Evolutionary conservation across 768 basidiomycete genomes (phyloP).

Genomic region (Rhizopogon salebrosus): DNA sequence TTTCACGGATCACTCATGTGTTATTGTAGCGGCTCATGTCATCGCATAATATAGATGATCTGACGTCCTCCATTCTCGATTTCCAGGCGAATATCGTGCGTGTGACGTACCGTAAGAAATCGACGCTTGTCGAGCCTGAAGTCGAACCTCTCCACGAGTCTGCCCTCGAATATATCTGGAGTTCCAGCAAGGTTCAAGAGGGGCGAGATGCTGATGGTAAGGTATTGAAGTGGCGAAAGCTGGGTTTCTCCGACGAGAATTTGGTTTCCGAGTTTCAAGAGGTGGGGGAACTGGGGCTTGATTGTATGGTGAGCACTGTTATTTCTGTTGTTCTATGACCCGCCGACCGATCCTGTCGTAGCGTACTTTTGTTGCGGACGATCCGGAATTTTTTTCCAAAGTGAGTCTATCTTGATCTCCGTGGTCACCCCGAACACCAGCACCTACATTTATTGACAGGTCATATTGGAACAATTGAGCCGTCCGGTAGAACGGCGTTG

Average conservation of each 20-base stretch:
- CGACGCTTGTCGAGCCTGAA: conserved; percentile 68
- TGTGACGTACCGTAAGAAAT: conserved; percentile 77
- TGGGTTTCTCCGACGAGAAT: conserved; percentile 77
- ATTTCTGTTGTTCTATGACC: background rate
- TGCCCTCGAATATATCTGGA: conserved; percentile 67
- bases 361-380: conserved; percentile 64
- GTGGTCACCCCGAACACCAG: background rate
- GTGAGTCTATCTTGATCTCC: conserved; percentile 27
- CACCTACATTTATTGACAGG: conserved; percentile 33
- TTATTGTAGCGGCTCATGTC: conserved; percentile 70
- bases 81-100: conserved; percentile 85
- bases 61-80: conserved; percentile 79
- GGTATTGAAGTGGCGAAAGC: conserved; percentile 63
- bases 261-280: conserved; percentile 71
- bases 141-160: conserved; percentile 51
- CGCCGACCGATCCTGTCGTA: conserved; percentile 16
- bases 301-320: conserved; percentile 60
- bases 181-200: conserved; percentile 48
- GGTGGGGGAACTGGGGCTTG: conserved; percentile 76
- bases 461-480: conserved; percentile 76
- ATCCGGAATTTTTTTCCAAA: conserved; percentile 72
- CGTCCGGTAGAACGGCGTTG: conserved; percentile 71
- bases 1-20: conserved; percentile 7
- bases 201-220: conserved; percentile 46
- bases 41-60: conserved; percentile 72